Conservation (phyloP, 768 basidiomycete genomes). For the Leccinellum rugosiceps region DNA sequence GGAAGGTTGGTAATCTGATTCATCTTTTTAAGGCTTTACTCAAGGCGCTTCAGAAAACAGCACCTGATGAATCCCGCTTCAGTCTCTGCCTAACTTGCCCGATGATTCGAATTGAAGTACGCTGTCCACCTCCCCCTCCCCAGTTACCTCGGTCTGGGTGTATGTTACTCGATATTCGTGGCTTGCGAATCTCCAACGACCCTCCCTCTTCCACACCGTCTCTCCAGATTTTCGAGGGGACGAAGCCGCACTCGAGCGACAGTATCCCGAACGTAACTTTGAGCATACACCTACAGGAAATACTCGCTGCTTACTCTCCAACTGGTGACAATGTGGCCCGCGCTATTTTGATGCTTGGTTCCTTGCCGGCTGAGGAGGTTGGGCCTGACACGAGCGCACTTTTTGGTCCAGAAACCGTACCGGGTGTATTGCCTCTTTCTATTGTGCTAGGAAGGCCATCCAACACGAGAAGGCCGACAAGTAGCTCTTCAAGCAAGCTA, state of each 20-base stretch:
- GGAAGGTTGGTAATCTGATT: slow-evolving; percentile 15
- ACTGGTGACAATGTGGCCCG: slow-evolving; percentile 39
- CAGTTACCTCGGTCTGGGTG: slow-evolving; percentile 60
- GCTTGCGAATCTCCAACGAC: slow-evolving; percentile 40
- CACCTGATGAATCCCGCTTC: slow-evolving; percentile 4
- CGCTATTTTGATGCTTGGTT: slow-evolving; percentile 50
- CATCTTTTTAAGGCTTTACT: slow-evolving; percentile 1
- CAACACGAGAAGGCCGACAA: not conserved
- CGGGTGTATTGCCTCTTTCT: slow-evolving; percentile 19
- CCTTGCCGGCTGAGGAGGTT: slow-evolving; percentile 29
- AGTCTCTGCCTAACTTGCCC: slow-evolving; percentile 42
- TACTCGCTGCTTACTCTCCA: slow-evolving; percentile 49
- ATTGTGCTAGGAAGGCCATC: slow-evolving; percentile 17
- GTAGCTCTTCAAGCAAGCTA: slow-evolving; percentile 6
- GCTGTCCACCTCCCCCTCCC: slow-evolving; percentile 57
- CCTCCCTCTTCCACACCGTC: slow-evolving; percentile 15
- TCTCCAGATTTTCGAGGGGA: slow-evolving; percentile 30
- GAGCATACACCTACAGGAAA: slow-evolving; percentile 41
- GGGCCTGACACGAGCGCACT: slow-evolving; percentile 19
- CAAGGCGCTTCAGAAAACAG: slow-evolving; percentile 8
- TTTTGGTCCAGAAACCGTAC: slow-evolving; percentile 21
- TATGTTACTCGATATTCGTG: slow-evolving; percentile 60
- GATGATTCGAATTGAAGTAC: slow-evolving; percentile 64
- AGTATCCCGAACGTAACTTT: slow-evolving; percentile 26
- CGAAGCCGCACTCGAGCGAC: not conserved